These are phyloP conservation scores for Lumnitzera racemosa DNA, from an alignment of 345 rosid species.

Conservation along the genomic window DNA sequence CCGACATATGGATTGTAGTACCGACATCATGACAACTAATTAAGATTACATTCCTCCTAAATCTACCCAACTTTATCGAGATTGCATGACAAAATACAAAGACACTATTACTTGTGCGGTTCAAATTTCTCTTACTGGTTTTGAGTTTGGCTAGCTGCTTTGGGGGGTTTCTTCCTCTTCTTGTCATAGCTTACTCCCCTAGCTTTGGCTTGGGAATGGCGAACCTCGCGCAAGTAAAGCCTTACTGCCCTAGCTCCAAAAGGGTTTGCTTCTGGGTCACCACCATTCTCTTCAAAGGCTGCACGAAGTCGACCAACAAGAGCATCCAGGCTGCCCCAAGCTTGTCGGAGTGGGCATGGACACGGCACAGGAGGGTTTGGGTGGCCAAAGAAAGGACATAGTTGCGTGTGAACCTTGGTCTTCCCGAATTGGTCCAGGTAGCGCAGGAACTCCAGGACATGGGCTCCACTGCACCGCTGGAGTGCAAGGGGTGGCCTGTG, in stretches of 20 bases:
- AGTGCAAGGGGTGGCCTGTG: slow-evolving; percentile 86
- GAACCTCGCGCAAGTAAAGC: slow-evolving; percentile 84
- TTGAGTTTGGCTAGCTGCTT: no score
- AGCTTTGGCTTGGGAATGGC: slow-evolving; percentile 84
- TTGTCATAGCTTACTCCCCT: slow-evolving; percentile 93
- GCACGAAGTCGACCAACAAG: slow-evolving; percentile 93
- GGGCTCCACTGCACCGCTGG: slow-evolving; percentile 86
- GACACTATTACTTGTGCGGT: no score
- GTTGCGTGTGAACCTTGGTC: slow-evolving; percentile 79
- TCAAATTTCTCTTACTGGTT: no score
- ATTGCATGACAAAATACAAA: no score
- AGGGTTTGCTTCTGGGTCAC: slow-evolving; percentile 89
- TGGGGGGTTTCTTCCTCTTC: slow-evolving; percentile 51
- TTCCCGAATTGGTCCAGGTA: slow-evolving; percentile 92
- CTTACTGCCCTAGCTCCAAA: slow-evolving; percentile 94
- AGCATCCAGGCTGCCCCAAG: slow-evolving; percentile 96
- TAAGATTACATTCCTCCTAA: no score
- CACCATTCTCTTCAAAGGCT: slow-evolving; percentile 93
- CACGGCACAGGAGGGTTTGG: slow-evolving; percentile 95
- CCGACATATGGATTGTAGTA: no score
- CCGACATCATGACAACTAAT: no score
- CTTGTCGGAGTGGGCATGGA: slow-evolving; percentile 94
- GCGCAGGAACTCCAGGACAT: slow-evolving; percentile 87
- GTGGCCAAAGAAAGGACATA: slow-evolving; percentile 88
- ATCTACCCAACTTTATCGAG: no score